phyloP scores from a whole-genome alignment of 495 filamentous ascomycete species.

The Aspergillus asperescens region DNA sequence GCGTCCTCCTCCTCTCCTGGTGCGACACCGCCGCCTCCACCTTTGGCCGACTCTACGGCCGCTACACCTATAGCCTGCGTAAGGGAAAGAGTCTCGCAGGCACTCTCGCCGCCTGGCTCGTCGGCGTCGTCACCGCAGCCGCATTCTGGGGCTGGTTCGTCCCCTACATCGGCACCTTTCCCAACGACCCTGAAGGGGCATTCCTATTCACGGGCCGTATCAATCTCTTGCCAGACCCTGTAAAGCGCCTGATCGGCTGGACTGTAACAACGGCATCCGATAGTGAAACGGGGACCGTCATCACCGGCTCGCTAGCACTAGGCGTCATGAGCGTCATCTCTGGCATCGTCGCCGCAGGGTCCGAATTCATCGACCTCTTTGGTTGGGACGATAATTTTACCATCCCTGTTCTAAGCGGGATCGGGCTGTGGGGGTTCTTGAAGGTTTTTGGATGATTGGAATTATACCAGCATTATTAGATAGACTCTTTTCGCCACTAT shows the following conservation, averaged over 20 bases:
- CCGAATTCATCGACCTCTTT: constrained; percentile 86
- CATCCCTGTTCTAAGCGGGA: constrained; percentile 84
- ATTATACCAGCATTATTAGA: not conserved
- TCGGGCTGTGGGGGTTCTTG: constrained; percentile 90
- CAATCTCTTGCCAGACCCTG: constrained; percentile 52
- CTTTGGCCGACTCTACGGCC: constrained; percentile 79
- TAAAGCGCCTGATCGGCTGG: constrained; percentile 46
- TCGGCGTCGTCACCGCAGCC: constrained; percentile 74
- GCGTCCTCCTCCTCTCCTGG: constrained; percentile 87
- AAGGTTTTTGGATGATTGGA: constrained; percentile 68
- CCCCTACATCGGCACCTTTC: constrained; percentile 59
- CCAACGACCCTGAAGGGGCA: constrained; percentile 57
- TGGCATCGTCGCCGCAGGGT: constrained; percentile 77
- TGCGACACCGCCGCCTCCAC: constrained; percentile 97
- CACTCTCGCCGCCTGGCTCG: constrained; percentile 71
- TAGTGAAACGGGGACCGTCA: constrained; percentile 32
- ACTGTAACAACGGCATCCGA: constrained; percentile 14
- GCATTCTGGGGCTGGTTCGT: constrained; percentile 85
- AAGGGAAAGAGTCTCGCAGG: constrained; percentile 89
- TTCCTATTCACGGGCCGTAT: constrained; percentile 82
- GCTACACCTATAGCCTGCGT: constrained; percentile 79
- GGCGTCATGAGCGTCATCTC: constrained; percentile 81
- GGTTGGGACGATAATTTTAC: constrained; percentile 96
- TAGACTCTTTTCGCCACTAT: not conserved
- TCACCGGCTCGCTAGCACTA: constrained; percentile 67